A percentile compares a stretch with the other conserved stretches of the same genome.
Evolutionary conservation across 202 grass and related monocot species (phyloP).

Genomic region (Cymbopogon flexuosus): DNA sequence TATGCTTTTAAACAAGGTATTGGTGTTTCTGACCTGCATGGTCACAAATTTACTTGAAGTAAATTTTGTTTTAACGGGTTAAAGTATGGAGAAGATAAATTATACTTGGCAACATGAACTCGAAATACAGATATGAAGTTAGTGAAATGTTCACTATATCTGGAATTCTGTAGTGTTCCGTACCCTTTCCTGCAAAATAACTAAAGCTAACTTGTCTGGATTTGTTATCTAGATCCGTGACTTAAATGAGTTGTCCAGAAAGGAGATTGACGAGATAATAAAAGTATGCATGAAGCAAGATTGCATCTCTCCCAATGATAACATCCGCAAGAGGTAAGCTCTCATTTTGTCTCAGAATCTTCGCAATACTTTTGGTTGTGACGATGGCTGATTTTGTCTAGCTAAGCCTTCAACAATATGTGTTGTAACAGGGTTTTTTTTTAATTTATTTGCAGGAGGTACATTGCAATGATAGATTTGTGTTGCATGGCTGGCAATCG

Average conservation of each 20-base stretch:
- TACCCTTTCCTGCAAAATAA: constrained; percentile 11
- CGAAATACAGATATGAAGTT: not conserved
- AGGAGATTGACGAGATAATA: constrained; percentile 94
- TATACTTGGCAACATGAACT: not conserved
- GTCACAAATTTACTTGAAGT: not conserved
- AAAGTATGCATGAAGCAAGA: constrained; percentile 70
- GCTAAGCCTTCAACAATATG: constrained; percentile 2
- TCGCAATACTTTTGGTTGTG: not conserved
- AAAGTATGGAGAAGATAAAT: not conserved
- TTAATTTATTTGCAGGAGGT: constrained; percentile 61
- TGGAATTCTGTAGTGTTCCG: not conserved
- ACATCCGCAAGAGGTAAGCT: constrained; percentile 73
- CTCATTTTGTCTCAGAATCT: not conserved
- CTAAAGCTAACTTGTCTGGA: constrained; percentile 29
- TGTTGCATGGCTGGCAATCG: constrained; percentile 76
- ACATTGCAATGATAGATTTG: constrained; percentile 89
- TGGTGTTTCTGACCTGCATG: not conserved
- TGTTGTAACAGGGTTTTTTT: constrained; percentile 31
- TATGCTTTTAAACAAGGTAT: constrained; percentile 93
- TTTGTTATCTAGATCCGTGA: constrained; percentile 63
- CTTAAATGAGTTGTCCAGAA: constrained; percentile 89
- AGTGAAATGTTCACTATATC: constrained; percentile 4
- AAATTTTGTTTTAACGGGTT: not conserved
- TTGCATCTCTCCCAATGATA: constrained; percentile 71
- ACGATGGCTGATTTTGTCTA: not conserved